Base-by-base conservation (phyloP, 495 filamentous ascomycete species). In the Tuber microsphaerosporum region DNA sequence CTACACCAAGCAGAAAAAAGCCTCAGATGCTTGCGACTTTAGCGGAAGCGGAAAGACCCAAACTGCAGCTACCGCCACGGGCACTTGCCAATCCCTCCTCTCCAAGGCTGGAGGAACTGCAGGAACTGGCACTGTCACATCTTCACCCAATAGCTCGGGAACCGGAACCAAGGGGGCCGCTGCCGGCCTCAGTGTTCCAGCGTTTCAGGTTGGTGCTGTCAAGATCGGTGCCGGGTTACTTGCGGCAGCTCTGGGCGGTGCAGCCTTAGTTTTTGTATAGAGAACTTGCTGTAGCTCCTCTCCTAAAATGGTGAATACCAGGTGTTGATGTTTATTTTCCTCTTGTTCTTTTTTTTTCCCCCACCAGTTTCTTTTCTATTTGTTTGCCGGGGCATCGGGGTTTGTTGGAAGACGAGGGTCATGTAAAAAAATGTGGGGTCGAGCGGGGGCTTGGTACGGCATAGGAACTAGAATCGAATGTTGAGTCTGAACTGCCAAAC, bases 21-120 rank as follows among this genome's bases (percentile, higher is more conserved):
- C 83, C 72, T 81, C 85, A 34, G 83, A 84, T 51, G 91, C 93
- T 42, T 99, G 95, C 83, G 86, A 89, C 85, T 99, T 97, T 85
- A 84, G 86, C 71, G 91, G 92, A 70, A 86, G 87, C 39, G 93
- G 91, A 80, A 83, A 75, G 4, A 83, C 79, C 73, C 85, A 83
- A 81, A 79, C 61, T 72, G 87, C 86, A 45, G 82, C 85, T 71
- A 84, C 77, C 78, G 85, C 85, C 77, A 87, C 86, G 71, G 88
- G 87, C 7, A 83, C 78, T 70, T 92, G 91, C 83, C 79, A 82
- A 37, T 37, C 83, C 0, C 85, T 92, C 71, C 82, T 93, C 73
- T 85, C 84, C 69, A 83, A 91, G 82, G 92, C 90, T 37, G 91
- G 90, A 51, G 85, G 85, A 45, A 75, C 84, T 61, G 87, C 85